Conservation (phyloP, 2,329 filamentous ascomycete genomes). For the Claviceps sp. region DNA sequence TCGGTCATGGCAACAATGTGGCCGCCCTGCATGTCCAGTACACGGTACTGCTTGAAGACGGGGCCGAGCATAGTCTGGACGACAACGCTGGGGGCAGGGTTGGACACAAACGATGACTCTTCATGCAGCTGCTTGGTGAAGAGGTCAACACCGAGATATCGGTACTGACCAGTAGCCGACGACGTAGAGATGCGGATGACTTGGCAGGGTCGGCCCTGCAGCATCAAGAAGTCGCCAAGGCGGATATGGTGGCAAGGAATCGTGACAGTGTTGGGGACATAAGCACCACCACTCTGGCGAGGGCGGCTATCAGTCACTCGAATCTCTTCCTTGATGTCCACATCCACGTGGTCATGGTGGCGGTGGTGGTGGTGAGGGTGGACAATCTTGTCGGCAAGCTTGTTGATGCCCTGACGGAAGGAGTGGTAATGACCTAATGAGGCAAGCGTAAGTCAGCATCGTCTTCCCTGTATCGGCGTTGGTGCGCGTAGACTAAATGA, state of each 20-base stretch:
- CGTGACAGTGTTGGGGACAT: constrained; percentile 71
- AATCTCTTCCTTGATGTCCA: constrained; percentile 24
- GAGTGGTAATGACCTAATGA: constrained; percentile 46
- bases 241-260: constrained; percentile 99
- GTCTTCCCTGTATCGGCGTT: neutral
- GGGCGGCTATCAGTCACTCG: constrained; percentile 15
- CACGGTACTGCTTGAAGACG: constrained; percentile 99
- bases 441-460: constrained; percentile 6
- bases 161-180: constrained; percentile 95
- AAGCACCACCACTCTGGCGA: constrained; percentile 17
- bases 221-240: constrained; percentile 95
- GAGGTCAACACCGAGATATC: constrained; percentile 98
- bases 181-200: constrained; percentile 99
- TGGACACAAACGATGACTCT: constrained; percentile 95
- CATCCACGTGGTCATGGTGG: constrained; percentile 35
- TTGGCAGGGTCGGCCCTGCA: constrained; percentile 98
- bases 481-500: constrained; percentile 1
- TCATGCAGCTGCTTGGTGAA: constrained; percentile 99
- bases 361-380: constrained; percentile 30
- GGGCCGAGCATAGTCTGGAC: constrained; percentile 99
- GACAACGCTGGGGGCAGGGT: constrained; percentile 89
- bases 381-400: constrained; percentile 41
- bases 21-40: constrained; percentile 87
- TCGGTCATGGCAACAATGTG: constrained; percentile 94
- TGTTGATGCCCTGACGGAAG: constrained; percentile 41